Base-by-base conservation (phyloP, 1,284 basidiomycete species). In the Cryptococcus sp. region DNA sequence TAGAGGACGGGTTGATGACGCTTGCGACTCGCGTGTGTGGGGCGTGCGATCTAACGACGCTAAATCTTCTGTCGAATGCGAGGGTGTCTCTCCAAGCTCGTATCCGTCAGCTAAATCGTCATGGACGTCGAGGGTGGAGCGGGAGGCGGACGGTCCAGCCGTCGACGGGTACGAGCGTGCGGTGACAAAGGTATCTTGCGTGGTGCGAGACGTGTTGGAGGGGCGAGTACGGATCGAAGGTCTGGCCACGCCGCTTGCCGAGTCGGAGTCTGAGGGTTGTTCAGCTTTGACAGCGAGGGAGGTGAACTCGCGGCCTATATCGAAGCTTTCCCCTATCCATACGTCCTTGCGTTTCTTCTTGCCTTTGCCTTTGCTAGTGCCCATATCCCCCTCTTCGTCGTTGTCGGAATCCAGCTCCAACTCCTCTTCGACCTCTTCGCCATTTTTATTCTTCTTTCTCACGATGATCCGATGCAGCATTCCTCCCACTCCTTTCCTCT, bases 301-400 rank as follows among this genome's bases (percentile, higher is more conserved):
- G 27, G 45, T 30, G 55, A 75, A 77, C 57, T 77, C 75, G 52
- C 65, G 55, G 2, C 75, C 75, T 43, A 77, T 74, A 55, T 76
- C 73, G 54, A 77, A 77, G 27, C 73, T 74, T 50, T 72, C 69
- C 25, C 75, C 75, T 41, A 72, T 53, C 75, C 75, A 77, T 1
- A 69, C 60, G 51, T 71, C 58, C 41, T 68, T 66, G 47, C 66
- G 53, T 43, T 56, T 60, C 51, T 64, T 62, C 39, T 64, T 62
- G 47, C 58, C 57, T 40, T 52, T 55, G 25, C 50, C 49, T 19
- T 57, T 57, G 42, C 41, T 43, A 39, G 43, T 58, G 41, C 63
- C 55, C 3, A 63, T 56, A 13, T 60, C 54, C 13, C 61, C 49
- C 10, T 61, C 58, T 11, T 49, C 45, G 15, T 54, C 47, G 22